Evolutionary conservation across 1,139 yeast species (phyloP), one percentile per base, ranked within the genome.

Genomic region (Candida albicans): DNA sequence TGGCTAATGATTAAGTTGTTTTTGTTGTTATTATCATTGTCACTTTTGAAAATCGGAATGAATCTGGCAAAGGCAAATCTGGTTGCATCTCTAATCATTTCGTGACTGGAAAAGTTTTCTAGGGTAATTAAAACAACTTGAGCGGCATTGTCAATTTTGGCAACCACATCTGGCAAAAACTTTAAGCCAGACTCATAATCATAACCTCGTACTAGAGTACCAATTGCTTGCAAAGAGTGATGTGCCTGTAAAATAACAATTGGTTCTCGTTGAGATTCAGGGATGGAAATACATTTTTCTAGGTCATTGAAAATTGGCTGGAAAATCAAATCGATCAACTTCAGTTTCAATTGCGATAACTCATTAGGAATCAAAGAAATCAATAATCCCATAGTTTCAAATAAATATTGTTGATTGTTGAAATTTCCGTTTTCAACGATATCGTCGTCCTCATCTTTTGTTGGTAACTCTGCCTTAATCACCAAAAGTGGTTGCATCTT

Each of bases 61-160:
- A 95, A 75, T 50, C 98, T 78, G 4, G 96, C 88, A 65, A 91
- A 84, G 18, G 96, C 81, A 62, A 87, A 88, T 54, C 97, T 77
- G 1, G 95, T 75, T 4, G 96, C 85, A 52, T 90, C 96, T 58
- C 99, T 78, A 41, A 93, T 81, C 25, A 75, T 73, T 58, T 85
- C 90, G 50, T 74, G 75, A 41, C 80, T 76, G 39, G 84, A 76
- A 56, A 89, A 79, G 46, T 79, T 82, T 51, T 91, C 96, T 51
- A 93, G 73, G 0, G 96, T 87, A 25, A 90, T 91, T 29, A 88
- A 65, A 10, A 89, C 88, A 28, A 87, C 96, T 59, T 88, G 90
- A 0, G 96, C 81, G 11, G 90, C 87, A 52, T 82, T 81, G 47
- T 78, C 71, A 52, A 88, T 79, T 57, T 82, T 85, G 44, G 69